These are phyloP conservation scores for Boeremia lycopersici DNA, from an alignment of 2,329 filamentous ascomycete genomes.

Conservation along the genomic window DNA sequence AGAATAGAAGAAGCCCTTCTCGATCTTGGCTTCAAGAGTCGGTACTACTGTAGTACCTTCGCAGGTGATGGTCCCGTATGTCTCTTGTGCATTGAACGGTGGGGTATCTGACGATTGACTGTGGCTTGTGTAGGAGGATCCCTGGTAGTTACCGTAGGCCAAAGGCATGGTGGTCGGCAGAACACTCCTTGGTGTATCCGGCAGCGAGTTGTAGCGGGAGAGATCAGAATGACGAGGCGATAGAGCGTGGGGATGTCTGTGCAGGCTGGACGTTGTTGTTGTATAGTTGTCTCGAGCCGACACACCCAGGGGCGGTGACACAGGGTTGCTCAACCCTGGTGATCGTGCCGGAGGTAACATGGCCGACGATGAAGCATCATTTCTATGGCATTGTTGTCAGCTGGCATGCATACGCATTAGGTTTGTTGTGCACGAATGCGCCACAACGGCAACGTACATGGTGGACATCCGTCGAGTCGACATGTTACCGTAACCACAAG, in stretches of 20 bases:
- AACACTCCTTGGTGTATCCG: conserved; percentile 47
- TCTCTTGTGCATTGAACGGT: conserved; percentile 55
- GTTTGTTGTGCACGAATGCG: conserved; percentile 43
- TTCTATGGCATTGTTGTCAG: conserved; percentile 48
- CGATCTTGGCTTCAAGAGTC: conserved; percentile 79
- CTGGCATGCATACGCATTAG: conserved; percentile 44
- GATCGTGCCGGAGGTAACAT: conserved; percentile 54
- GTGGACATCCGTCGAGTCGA: conserved; percentile 50
- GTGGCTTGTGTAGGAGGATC: conserved; percentile 26
- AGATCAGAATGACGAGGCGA: conserved; percentile 46
- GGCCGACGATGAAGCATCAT: conserved; percentile 54
- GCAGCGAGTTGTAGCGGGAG: conserved; percentile 41
- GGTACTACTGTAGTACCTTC: conserved; percentile 66
- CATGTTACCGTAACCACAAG: conserved; percentile 47
- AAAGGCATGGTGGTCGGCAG: conserved; percentile 41
- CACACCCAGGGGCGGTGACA: conserved; percentile 49
- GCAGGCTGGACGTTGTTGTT: conserved; percentile 47
- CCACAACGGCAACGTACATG: conserved; percentile 52
- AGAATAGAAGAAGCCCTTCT: conserved; percentile 83
- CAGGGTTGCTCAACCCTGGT: conserved; percentile 49
- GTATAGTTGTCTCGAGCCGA: conserved; percentile 54
- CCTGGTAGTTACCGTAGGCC: conserved; percentile 29
- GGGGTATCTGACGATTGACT: conserved; percentile 42
- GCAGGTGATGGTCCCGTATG: conserved; percentile 67
- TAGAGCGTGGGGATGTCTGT: conserved; percentile 40